Percentiles rank a stretch among this genome's conserved stretches.
These are phyloP conservation scores for Tephrocybe sp. DNA, from an alignment of 768 basidiomycete species.

Conservation along the genomic window DNA sequence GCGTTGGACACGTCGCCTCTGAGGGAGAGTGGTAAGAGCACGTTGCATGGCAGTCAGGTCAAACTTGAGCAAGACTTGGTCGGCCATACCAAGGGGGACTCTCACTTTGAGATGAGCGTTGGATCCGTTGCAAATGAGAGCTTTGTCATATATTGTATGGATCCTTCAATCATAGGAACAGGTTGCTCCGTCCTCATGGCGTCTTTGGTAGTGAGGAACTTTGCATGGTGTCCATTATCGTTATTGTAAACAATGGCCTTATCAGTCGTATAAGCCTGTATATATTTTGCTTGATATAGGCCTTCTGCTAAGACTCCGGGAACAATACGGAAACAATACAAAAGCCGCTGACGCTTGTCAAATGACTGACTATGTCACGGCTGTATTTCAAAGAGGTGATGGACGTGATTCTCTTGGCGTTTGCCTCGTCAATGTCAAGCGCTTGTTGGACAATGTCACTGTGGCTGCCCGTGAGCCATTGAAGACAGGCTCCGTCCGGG, in stretches of 20 bases:
- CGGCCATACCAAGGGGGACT: too few species aligned
- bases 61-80: background rate
- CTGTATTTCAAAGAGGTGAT: conserved; percentile 9
- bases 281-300: conserved; percentile 6
- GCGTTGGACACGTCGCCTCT: too few species aligned
- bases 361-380: conserved; percentile 14
- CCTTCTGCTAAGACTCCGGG: conserved; percentile 10
- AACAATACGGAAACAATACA: conserved; percentile 12
- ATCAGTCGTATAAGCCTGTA: conserved; percentile 20
- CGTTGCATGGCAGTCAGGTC: background rate
- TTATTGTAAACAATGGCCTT: conserved; percentile 12
- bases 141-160: conserved; percentile 8
- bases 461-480: conserved; percentile 15
- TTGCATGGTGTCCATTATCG: conserved; percentile 7
- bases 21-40: too few species aligned
- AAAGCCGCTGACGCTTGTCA: conserved; percentile 14
- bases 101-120: conserved; percentile 14
- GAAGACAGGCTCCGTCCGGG: conserved; percentile 7
- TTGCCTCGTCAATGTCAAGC: background rate
- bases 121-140: conserved; percentile 6
- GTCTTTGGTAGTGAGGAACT: conserved; percentile 9
- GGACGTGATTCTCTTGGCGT: background rate
- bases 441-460: conserved; percentile 1
- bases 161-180: conserved; percentile 1
- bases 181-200: conserved; percentile 5